Evolutionary conservation across 805 yeast species (phyloP), one percentile per base, ranked within the genome.

Genomic region (Myxozyma sirexii): DNA sequence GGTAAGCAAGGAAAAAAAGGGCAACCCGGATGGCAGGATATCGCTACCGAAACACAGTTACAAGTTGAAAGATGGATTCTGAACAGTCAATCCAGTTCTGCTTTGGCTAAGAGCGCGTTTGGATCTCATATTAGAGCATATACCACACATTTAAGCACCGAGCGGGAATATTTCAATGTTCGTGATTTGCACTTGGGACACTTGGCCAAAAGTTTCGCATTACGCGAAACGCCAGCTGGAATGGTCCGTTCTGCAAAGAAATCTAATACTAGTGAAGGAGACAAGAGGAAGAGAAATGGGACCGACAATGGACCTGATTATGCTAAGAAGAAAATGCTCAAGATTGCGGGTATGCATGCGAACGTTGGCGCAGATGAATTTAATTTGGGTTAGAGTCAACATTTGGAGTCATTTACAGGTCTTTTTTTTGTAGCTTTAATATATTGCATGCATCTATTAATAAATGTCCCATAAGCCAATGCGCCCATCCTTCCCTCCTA

Each of bases 31-130:
- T 96, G 98, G 98, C 97, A 93, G 72, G 84, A 85, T 29, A 90
- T 88, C 68, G 99, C 97, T 3, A 96, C 99, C 0, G 90, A 97
- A 1, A 93, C 96, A 93, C 99, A 94, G 71, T 78, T 94, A 66
- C 84, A 87, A 56, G 82, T 91, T 12, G 99, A 94, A 76, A 79
- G 97, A 71, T 87, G 96, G 87, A 77, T 93, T 17, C 75, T 94
- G 50, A 94, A 84, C 65, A 89, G 88, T 68, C 57, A 51, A 1
- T 67, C 67, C 1, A 82, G 84, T 5, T 85, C 84, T 51, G 84
- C 82, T 15, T 71, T 80, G 41, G 97, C 99, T 1, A 82, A 83
- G 4, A 83, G 85, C 69, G 98, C 90, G 2, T 94, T 89, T 71
- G 83, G 87, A 15, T 86, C 96, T 61, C 98, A 93, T 71, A 79